phyloP scores from a whole-genome alignment of 1,284 basidiomycete species.

The Vanrija sp. region DNA sequence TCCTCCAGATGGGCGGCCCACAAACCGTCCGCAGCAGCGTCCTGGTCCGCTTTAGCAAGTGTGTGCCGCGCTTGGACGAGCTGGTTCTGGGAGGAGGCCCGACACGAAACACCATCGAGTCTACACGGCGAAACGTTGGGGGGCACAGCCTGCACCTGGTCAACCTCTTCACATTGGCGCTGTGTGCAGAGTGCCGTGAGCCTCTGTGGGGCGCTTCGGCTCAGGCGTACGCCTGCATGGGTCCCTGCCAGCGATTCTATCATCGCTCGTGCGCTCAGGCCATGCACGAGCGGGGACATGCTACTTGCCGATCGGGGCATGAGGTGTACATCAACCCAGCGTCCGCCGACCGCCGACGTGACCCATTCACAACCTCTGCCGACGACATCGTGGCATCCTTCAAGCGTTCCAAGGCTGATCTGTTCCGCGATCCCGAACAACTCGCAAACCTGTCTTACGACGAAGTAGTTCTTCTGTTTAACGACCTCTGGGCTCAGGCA shows the following conservation, averaged over 20 bases:
- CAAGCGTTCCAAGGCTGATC: constrained; percentile 51
- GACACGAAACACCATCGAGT: constrained; percentile 2
- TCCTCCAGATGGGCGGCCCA: constrained; percentile 4
- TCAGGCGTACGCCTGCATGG: constrained; percentile 62
- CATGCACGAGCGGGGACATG: constrained; percentile 49
- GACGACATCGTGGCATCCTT: constrained; percentile 56
- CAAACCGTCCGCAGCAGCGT: neutral
- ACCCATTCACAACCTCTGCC: constrained; percentile 57
- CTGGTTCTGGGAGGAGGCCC: constrained; percentile 18
- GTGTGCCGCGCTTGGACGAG: constrained; percentile 24
- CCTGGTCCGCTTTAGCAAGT: constrained; percentile 28
- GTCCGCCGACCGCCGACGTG: constrained; percentile 33
- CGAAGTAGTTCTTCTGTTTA: constrained; percentile 61
- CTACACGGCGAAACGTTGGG: constrained; percentile 21
- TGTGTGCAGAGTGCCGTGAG: constrained; percentile 62
- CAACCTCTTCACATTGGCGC: constrained; percentile 66
- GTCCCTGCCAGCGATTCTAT: constrained; percentile 59
- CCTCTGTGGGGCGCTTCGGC: constrained; percentile 67
- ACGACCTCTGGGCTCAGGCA: constrained; percentile 61
- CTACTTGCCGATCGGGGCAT: constrained; percentile 43
- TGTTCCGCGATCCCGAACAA: constrained; percentile 39
- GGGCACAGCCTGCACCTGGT: constrained; percentile 46
- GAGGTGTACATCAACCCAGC: constrained; percentile 29
- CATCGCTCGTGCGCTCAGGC: constrained; percentile 56
- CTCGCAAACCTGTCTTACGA: constrained; percentile 58